phyloP scores from a whole-genome alignment of 2,329 filamentous ascomycete species.

The Neoarthrinium moseri region DNA sequence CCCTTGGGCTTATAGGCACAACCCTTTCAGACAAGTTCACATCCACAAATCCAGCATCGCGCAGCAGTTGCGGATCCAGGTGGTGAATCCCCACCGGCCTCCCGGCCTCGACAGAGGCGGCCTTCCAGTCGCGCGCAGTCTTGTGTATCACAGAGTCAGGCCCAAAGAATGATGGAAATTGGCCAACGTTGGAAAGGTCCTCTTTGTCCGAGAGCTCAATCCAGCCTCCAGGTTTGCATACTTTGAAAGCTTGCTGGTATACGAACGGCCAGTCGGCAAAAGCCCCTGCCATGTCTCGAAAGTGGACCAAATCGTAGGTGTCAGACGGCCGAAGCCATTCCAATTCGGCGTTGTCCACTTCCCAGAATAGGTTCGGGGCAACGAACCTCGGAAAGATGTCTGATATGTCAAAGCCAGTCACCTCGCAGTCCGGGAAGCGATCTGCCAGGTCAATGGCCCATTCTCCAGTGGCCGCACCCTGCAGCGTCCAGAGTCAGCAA shows the following conservation, averaged over 20 bases:
- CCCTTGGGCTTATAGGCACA: constrained; percentile 45
- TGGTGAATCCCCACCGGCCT: constrained; percentile 44
- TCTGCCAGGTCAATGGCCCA: constrained; percentile 55
- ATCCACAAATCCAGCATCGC: constrained; percentile 51
- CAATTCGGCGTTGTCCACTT: constrained; percentile 57
- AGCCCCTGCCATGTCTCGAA: constrained; percentile 54
- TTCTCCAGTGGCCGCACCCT: constrained; percentile 58
- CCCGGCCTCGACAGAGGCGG: constrained; percentile 43
- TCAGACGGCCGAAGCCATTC: constrained; percentile 55
- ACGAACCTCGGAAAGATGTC: constrained; percentile 57
- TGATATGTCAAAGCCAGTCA: constrained; percentile 58
- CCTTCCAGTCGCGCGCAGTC: constrained; percentile 38
- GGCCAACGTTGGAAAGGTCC: constrained; percentile 36
- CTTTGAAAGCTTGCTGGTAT: constrained; percentile 51
- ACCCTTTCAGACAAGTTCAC: constrained; percentile 45
- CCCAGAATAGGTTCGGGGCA: constrained; percentile 59
- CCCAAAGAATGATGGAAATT: constrained; percentile 39
- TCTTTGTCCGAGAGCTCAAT: constrained; percentile 56
- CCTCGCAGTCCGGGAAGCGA: constrained; percentile 50
- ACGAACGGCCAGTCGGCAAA: constrained; percentile 56
- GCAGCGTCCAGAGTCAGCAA: too few species aligned
- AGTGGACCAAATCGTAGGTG: constrained; percentile 55
- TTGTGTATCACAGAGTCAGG: constrained; percentile 43
- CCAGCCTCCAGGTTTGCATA: constrained; percentile 56
- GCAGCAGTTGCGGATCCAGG: constrained; percentile 42